phyloP scores from a whole-genome alignment of 345 rosid species.

The Eucalyptus regnans region DNA sequence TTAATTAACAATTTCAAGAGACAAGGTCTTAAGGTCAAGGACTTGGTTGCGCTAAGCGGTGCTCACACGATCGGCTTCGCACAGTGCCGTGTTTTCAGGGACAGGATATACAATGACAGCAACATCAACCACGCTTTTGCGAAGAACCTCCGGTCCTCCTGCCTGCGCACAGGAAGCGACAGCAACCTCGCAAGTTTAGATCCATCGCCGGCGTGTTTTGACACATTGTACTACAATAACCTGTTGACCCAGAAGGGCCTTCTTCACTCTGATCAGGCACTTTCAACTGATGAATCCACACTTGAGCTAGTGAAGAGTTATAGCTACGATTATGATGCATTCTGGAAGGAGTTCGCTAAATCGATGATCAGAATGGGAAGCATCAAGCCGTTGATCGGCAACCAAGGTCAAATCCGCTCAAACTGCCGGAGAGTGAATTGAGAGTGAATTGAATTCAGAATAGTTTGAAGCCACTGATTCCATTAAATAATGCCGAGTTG shows the following conservation, averaged over 20 bases:
- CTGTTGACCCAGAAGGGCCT: constrained; percentile 23
- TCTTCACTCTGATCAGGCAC: constrained; percentile 32
- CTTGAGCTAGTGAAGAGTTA: constrained; percentile 17
- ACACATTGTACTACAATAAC: constrained; percentile 15
- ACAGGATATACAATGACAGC: constrained; percentile 11
- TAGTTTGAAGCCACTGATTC: not conserved
- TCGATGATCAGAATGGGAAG: constrained; percentile 55
- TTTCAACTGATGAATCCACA: constrained; percentile 25
- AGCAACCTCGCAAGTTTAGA: constrained; percentile 18
- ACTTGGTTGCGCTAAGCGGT: constrained; percentile 39
- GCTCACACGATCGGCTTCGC: constrained; percentile 43
- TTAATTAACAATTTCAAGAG: constrained; percentile 20
- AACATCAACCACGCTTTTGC: constrained; percentile 26
- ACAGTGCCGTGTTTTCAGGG: constrained; percentile 5
- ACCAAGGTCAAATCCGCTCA: constrained; percentile 25
- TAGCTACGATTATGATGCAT: not conserved
- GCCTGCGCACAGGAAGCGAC: constrained; percentile 16
- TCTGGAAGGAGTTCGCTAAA: constrained; percentile 15
- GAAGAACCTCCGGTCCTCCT: constrained; percentile 1
- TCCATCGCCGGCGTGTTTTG: constrained; percentile 15
- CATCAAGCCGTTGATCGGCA: constrained; percentile 26
- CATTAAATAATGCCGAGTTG: not conserved
- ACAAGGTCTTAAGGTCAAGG: constrained; percentile 24
- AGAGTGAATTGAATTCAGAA: not conserved
- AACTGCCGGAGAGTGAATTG: constrained; percentile 18